phyloP scores from a whole-genome alignment of 257 asterid genomes.

The Echium plantagineum region DNA sequence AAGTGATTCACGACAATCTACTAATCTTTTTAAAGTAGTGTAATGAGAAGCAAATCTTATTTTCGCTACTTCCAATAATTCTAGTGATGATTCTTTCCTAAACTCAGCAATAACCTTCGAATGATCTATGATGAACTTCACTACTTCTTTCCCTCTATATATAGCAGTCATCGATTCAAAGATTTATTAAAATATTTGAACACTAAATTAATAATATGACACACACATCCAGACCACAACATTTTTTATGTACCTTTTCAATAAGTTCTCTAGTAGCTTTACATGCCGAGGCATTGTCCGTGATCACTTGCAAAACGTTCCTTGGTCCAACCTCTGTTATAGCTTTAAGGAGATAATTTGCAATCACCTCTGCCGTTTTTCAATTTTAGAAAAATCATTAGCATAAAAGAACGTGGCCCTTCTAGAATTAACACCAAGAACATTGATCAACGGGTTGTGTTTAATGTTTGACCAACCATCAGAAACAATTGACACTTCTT shows the following conservation, averaged over 20 bases:
- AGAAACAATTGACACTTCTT: too few relatives aligned
- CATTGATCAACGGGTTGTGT: too few relatives aligned
- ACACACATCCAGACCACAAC: neutral
- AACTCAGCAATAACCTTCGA: neutral
- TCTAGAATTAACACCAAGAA: too few relatives aligned
- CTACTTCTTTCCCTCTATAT: neutral
- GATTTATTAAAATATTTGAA: conserved; percentile 1
- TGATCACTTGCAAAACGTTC: conserved; percentile 5
- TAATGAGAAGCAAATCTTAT: conserved; percentile 7
- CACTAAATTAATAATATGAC: conserved; percentile 1
- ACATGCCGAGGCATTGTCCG: neutral
- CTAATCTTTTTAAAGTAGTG: neutral
- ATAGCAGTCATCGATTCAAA: conserved; percentile 4
- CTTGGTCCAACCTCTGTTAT: too few relatives aligned
- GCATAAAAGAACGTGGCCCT: too few relatives aligned
- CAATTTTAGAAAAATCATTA: too few relatives aligned
- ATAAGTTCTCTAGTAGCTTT: neutral
- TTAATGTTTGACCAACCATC: too few relatives aligned
- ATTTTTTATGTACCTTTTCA: conserved; percentile 9
- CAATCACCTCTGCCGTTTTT: too few relatives aligned
- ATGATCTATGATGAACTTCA: conserved; percentile 4
- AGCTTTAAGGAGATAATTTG: too few relatives aligned
- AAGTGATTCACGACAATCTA: too few relatives aligned
- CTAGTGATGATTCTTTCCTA: conserved; percentile 2
- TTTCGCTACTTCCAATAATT: conserved; percentile 11